Base-by-base conservation (phyloP, 2,329 filamentous ascomycete genomes). In the Rhynchosporium agropyri region DNA sequence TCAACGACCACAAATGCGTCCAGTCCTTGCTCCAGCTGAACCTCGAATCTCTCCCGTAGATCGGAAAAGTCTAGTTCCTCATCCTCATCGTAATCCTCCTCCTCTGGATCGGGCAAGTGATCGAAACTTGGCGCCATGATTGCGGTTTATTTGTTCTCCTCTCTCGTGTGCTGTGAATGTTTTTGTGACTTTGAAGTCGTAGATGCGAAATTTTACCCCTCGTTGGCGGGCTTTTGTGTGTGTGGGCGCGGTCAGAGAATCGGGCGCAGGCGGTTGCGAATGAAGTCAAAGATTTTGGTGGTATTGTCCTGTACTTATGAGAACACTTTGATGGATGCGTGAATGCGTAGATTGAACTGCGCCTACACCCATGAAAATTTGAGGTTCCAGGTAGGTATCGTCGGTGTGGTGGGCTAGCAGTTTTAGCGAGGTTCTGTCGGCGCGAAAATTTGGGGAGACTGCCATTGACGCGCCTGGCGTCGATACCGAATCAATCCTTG, bases 1-100 rank as follows among this genome's bases (percentile, higher is more conserved):
- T 99, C 95, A 76, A 98, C 86, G 67, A 98, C 93, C 69, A 99
- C 90, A 75, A 99, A 99, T 68, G 92, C 90, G 77, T 99, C 95
- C 73, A 97, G 89, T 63, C 95, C 95, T 78, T 96, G 91, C 77
- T 99, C 95, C 69, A 98, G 84, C 76, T 94, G 91, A 67, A 98
- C 93, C 79, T 98, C 92, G 77, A 93, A 97, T 79, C 96, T 92
- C 77, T 96, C 93, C 77, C 89, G 86, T 71, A 99, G 84, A 80
- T 99, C 94, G 72, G 91, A 94, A 77, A 96, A 92, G 77, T 98
- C 94, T 78, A 98, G 89, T 77, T 97, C 92, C 79, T 95, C 89
- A 76, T 97, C 93, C 76, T 89, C 90, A 76, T 93, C 89, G 74
- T 95, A 92, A 70, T 89, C 86, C 74, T 89, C 86, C 77, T 94